Base-by-base conservation (phyloP, 352 stramenopile genomes). In the Ochromonadaceae sp. region DNA sequence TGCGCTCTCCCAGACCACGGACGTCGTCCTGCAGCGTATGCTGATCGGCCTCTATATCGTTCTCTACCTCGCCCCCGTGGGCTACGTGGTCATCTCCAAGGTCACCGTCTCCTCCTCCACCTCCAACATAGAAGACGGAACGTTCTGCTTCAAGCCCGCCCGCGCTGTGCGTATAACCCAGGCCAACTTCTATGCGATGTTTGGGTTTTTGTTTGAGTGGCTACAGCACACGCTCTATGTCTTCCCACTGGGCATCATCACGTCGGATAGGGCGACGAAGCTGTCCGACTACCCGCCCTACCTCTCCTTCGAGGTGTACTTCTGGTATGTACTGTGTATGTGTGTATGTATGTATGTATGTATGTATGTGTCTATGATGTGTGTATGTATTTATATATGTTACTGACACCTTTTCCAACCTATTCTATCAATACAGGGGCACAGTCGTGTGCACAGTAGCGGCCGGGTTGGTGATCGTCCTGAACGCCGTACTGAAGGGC, bases 121-220 rank as follows among this genome's bases (percentile, higher is more conserved):
- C 20, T 22, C 12, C 40, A 47, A 50, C 17, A 63, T 63, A 40
- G 55, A 63, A 28, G 55, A 63, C 15, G 55, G 55, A 2, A 63
- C 55, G 38, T 63, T 63, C 41, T 63, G 55, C 41, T 63, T 63
- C 39, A 47, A 49, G 25, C 55, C 55, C 25, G 55, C 55, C 4
- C 34, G 55, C 17, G 40, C 28, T 20, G 52, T 60, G 12, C 14
- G 52, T 3, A 12, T 60, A n/a, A 60, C 52, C 30, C 52, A 60
- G 31, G 52, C 52, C 17, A 60, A 60, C 32, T 60, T 60, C 22
- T 60, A 60, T 60, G 38, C 38, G 2, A 63, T 63, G 25, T 35
- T 50, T 14, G 55, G 55, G 3, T 63, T 63, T 36, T n/a, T 63
- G 4, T 22, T 63, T 25, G 55, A 63, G 41, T 63, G 34, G 34